A percentile compares a stretch with the other conserved stretches of the same genome.
These are phyloP conservation scores for Limnanthes douglasii DNA, from an alignment of 345 rosid species.

Conservation along the genomic window DNA sequence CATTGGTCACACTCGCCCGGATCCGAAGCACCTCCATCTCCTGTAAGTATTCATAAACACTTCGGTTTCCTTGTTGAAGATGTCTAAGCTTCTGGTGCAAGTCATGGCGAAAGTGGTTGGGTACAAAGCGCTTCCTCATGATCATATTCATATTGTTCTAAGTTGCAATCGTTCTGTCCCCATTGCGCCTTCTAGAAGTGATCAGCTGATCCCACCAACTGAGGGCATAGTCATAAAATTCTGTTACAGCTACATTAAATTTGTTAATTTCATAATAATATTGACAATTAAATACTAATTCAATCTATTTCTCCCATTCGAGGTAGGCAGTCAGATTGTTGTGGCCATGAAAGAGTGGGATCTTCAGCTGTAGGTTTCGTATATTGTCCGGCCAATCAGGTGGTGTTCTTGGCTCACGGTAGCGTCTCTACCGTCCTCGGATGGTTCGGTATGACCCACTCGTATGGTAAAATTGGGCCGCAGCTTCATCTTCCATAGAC, in stretches of 20 bases:
- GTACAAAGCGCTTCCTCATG: background rate
- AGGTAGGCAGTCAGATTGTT: background rate
- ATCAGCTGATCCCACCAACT: constrained; percentile 1
- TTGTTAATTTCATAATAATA: background rate
- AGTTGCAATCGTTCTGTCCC: background rate
- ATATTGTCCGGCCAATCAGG: background rate
- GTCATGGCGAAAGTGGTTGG: background rate
- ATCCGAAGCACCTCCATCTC: too few relatives aligned
- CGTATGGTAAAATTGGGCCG: too few relatives aligned
- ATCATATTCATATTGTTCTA: background rate
- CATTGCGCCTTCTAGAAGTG: background rate
- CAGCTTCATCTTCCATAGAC: too few relatives aligned
- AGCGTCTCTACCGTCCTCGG: background rate
- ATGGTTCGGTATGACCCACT: too few relatives aligned
- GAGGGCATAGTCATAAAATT: background rate
- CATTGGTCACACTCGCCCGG: too few relatives aligned
- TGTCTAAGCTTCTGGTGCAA: background rate
- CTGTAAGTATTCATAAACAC: too few relatives aligned
- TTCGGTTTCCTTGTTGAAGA: too few relatives aligned
- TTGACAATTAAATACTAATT: background rate
- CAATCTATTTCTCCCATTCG: background rate
- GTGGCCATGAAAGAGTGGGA: background rate
- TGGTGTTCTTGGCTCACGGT: background rate
- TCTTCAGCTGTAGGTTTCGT: background rate
- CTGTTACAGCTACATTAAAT: background rate